Percentiles rank a stretch among this genome's conserved stretches.
These are phyloP conservation scores for Claviceps purpurea DNA, from an alignment of 2,329 filamentous ascomycete genomes.

Conservation along the genomic window DNA sequence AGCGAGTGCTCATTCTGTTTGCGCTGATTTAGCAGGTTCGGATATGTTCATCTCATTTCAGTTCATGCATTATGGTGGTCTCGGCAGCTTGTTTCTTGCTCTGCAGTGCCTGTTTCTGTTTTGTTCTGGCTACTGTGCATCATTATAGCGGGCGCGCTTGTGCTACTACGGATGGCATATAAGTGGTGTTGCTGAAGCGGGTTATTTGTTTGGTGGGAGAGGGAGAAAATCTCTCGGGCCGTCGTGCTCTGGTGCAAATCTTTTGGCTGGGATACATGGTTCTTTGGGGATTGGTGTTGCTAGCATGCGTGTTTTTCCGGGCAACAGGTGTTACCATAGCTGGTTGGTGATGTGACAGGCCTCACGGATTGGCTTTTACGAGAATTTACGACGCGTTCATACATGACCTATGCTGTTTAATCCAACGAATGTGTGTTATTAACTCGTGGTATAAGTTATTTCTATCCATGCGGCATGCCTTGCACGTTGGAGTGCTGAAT, in stretches of 20 bases:
- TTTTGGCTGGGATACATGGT: not conserved
- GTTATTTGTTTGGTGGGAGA: constrained; percentile 13
- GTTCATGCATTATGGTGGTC: too few relatives aligned
- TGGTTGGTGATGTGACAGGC: constrained; percentile 19
- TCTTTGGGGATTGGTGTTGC: constrained; percentile 2
- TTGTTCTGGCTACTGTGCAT: constrained; percentile 13
- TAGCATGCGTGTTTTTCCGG: constrained; percentile 17
- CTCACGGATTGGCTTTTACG: constrained; percentile 17
- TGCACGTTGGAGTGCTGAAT: too few relatives aligned
- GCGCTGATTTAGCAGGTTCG: too few relatives aligned
- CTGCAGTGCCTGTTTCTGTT: constrained; percentile 1
- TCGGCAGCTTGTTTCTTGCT: constrained; percentile 6
- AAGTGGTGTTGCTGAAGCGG: constrained; percentile 19
- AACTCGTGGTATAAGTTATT: too few relatives aligned
- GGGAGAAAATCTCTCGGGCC: constrained; percentile 15
- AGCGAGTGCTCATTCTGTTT: constrained; percentile 17
- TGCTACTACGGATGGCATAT: constrained; percentile 17
- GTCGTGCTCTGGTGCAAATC: constrained; percentile 19
- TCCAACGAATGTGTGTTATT: too few relatives aligned
- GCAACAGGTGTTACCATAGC: constrained; percentile 14
- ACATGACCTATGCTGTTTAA: too few relatives aligned
- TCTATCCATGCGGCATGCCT: too few relatives aligned
- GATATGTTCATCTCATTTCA: too few relatives aligned
- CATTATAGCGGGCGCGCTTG: constrained; percentile 16
- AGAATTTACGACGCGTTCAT: constrained; percentile 25